A percentile compares a stretch with the other conserved stretches of the same genome.
Evolutionary conservation across 139 green algal species (phyloP).

Genomic region (Desmodesmus armatus): DNA sequence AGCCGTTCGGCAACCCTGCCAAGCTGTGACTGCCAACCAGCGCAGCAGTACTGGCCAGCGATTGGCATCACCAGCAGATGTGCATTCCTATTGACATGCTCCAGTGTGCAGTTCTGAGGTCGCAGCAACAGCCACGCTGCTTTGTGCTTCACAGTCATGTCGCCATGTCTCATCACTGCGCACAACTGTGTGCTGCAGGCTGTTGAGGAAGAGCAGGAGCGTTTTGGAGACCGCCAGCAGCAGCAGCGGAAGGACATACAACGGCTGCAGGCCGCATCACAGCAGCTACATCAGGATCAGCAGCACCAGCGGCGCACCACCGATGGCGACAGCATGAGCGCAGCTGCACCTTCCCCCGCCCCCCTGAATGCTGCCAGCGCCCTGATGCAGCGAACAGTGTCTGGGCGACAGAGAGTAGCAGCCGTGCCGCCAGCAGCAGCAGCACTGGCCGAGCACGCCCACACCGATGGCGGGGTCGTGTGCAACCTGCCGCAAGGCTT

Average conservation of each 20-base stretch:
- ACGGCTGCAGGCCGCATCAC: constrained; percentile 6
- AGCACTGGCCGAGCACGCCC: neutral
- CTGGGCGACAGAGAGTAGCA: neutral
- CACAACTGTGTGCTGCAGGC: neutral
- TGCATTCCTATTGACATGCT: too few species aligned
- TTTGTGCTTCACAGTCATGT: too few species aligned
- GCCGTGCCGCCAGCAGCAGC: neutral
- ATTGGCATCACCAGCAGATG: too few species aligned
- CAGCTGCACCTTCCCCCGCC: constrained; percentile 7
- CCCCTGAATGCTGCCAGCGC: neutral
- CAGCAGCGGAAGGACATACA: neutral
- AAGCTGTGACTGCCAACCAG: too few species aligned
- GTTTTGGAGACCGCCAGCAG: neutral
- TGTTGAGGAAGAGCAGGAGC: constrained; percentile 32
- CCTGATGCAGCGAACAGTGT: neutral
- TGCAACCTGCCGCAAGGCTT: neutral
- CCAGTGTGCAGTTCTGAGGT: too few species aligned
- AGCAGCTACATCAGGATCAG: constrained; percentile 4
- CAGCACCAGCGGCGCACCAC: constrained; percentile 7
- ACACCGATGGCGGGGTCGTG: neutral
- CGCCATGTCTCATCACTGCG: too few species aligned
- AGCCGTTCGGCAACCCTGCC: too few species aligned
- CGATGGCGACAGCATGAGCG: neutral
- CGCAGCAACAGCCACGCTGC: too few species aligned
- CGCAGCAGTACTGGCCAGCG: too few species aligned